These are phyloP conservation scores for Annulohypoxylon nitens DNA, from an alignment of 495 filamentous ascomycete species.

Conservation along the genomic window DNA sequence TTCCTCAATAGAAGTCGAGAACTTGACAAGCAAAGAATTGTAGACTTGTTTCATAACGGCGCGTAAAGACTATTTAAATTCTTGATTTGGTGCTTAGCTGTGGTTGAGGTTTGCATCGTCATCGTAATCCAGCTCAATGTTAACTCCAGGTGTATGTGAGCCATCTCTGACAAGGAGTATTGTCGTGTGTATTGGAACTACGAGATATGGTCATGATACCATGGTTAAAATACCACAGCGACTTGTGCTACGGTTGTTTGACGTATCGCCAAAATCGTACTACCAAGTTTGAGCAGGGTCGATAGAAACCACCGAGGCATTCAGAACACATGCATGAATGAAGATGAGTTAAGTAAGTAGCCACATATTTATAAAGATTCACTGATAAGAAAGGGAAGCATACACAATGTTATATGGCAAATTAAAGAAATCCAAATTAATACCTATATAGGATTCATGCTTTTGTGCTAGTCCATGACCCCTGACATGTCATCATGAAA, in stretches of 20 bases:
- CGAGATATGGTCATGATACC: conserved; percentile 9
- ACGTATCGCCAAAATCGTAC: background rate
- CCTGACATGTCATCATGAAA: background rate
- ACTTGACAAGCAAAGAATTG: background rate
- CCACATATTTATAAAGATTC: background rate
- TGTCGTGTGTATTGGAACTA: background rate
- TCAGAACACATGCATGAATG: background rate
- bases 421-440: background rate
- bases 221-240: conserved; percentile 1
- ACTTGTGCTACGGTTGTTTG: conserved; percentile 12
- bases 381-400: background rate
- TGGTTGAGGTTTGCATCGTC: background rate
- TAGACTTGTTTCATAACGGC: background rate
- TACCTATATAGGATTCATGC: background rate
- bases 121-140: background rate
- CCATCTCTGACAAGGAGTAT: conserved; percentile 1
- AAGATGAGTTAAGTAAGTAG: background rate
- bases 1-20: background rate
- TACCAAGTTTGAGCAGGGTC: conserved; percentile 4
- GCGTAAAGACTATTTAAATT: background rate
- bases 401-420: background rate
- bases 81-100: background rate
- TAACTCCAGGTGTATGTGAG: conserved; percentile 2
- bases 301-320: background rate
- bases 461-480: background rate